A percentile compares a stretch with the other conserved stretches of the same genome.
These are phyloP conservation scores for Dictyostelium intermedium DNA, from an alignment of 78 protist genomes.

Conservation along the genomic window DNA sequence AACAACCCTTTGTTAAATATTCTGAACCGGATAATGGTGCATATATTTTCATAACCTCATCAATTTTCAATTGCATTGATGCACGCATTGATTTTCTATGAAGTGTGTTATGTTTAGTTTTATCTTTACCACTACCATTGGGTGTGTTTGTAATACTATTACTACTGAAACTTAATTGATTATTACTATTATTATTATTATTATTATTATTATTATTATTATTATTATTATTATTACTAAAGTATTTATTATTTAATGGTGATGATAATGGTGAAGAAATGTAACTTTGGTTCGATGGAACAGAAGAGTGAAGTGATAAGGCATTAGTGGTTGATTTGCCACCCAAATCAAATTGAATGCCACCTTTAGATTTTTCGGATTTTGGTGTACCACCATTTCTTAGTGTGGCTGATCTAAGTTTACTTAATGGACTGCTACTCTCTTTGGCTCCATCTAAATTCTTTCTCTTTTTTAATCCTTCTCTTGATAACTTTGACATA, in stretches of 20 bases:
- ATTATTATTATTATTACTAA: background rate
- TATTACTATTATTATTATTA: background rate
- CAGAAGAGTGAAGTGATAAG: constrained; percentile 51
- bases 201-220: background rate
- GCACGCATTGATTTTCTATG: constrained; percentile 26
- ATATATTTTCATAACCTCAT: constrained; percentile 65
- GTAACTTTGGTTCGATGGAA: constrained; percentile 21
- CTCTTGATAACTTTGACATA: constrained; percentile 3
- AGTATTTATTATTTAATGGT: background rate
- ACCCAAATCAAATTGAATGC: constrained; percentile 43
- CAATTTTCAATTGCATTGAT: constrained; percentile 58
- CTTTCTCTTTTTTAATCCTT: constrained; percentile 43
- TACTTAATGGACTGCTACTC: constrained; percentile 44
- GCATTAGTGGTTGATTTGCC: constrained; percentile 72
- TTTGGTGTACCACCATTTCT: constrained; percentile 2
- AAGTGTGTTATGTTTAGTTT: constrained; percentile 11
- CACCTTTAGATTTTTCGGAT: constrained; percentile 9
- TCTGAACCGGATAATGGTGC: constrained; percentile 70
- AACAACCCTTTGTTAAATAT: constrained; percentile 11
- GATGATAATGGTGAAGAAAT: constrained; percentile 9
- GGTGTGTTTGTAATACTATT: constrained; percentile 3
- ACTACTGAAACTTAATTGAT: background rate
- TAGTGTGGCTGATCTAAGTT: constrained; percentile 45
- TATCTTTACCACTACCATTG: background rate
- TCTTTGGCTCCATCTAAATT: constrained; percentile 64